These are phyloP conservation scores for Ramaria sp. DNA, from an alignment of 768 basidiomycete species.

Conservation along the genomic window DNA sequence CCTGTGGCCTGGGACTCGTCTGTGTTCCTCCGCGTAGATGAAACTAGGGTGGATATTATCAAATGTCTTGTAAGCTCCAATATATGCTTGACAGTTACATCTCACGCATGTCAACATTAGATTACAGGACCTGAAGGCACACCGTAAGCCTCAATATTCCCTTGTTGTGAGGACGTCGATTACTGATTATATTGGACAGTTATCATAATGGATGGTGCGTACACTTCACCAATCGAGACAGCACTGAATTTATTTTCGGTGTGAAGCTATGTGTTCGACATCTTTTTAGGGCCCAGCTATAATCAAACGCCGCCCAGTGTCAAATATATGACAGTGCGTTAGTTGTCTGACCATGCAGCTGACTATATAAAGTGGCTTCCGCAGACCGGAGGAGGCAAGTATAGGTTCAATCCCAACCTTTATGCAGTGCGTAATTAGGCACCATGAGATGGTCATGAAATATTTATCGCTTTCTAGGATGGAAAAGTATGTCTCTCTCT, in stretches of 20 bases:
- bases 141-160: conserved; percentile 40
- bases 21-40: conserved; percentile 87
- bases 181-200: conserved; percentile 26
- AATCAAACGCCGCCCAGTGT: conserved; percentile 77
- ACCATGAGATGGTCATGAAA: neutral
- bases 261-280: conserved; percentile 69
- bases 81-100: neutral
- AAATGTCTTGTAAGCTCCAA: conserved; percentile 45
- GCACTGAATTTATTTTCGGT: conserved; percentile 4
- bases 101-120: neutral
- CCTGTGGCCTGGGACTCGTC: conserved; percentile 95
- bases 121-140: conserved; percentile 92
- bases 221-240: neutral
- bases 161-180: conserved; percentile 3
- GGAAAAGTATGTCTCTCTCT: conserved; percentile 92
- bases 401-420: conserved; percentile 88
- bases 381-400: conserved; percentile 81
- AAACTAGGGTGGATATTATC: conserved; percentile 83
- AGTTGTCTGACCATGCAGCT: neutral
- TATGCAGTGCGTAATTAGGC: conserved; percentile 54
- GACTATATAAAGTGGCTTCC: neutral
- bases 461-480: conserved; percentile 35
- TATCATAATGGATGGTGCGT: conserved; percentile 87
- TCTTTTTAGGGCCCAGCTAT: conserved; percentile 84
- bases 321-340: conserved; percentile 44